phyloP scores from a whole-genome alignment of 2,329 filamentous ascomycete genomes.

The Pseudocercospora eumusae region DNA sequence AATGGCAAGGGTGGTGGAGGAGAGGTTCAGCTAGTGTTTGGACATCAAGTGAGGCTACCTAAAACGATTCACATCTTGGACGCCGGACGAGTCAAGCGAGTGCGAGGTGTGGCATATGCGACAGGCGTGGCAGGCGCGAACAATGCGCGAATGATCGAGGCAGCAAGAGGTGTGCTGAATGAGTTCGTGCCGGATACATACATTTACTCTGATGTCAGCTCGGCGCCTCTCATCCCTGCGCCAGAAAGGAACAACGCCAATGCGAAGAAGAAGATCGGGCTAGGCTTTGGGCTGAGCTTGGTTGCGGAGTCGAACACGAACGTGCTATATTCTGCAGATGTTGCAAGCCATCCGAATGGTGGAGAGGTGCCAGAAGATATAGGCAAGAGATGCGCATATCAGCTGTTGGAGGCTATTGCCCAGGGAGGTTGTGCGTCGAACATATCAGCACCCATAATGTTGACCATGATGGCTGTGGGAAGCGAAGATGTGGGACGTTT shows the following conservation, averaged over 20 bases:
- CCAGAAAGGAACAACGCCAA: slow-evolving; percentile 66
- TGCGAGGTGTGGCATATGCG: slow-evolving; percentile 90
- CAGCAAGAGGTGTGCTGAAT: slow-evolving; percentile 84
- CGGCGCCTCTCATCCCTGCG: slow-evolving; percentile 62
- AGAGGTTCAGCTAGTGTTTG: slow-evolving; percentile 90
- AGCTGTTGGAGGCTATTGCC: slow-evolving; percentile 79
- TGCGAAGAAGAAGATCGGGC: slow-evolving; percentile 64
- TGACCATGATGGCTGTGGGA: slow-evolving; percentile 97
- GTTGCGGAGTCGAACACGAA: slow-evolving; percentile 91
- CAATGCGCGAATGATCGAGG: slow-evolving; percentile 93
- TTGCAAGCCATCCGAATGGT: slow-evolving; percentile 70
- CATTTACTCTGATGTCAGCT: slow-evolving; percentile 70
- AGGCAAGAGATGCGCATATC: slow-evolving; percentile 82
- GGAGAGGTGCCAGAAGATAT: slow-evolving; percentile 87
- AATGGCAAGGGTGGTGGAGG: slow-evolving; percentile 81
- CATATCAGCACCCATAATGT: slow-evolving; percentile 70
- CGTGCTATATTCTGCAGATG: slow-evolving; percentile 84
- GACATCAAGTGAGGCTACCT: slow-evolving; percentile 86
- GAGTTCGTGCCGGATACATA: slow-evolving; percentile 84
- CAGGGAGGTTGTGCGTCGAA: slow-evolving; percentile 79
- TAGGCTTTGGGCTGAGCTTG: slow-evolving; percentile 87
- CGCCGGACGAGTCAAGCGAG: slow-evolving; percentile 80
- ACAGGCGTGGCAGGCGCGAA: slow-evolving; percentile 90
- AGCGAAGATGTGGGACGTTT: slow-evolving; percentile 91
- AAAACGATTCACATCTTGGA: slow-evolving; percentile 89